Evolutionary conservation across 306 rosid genomes (phyloP).

Genomic region (Acacia acuminata): DNA sequence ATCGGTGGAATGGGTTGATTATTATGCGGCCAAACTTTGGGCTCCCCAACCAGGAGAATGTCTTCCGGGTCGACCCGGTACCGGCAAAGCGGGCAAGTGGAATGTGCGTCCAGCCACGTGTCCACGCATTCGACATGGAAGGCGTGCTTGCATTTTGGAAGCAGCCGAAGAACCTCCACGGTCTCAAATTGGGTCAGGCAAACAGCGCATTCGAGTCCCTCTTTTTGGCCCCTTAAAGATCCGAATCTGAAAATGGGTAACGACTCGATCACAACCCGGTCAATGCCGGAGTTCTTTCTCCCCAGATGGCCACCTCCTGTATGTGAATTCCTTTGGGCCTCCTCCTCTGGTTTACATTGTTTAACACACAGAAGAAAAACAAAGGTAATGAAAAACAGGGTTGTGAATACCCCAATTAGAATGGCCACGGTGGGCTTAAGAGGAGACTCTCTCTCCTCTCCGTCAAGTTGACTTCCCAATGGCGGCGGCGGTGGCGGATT

Average conservation of each 20-base stretch:
- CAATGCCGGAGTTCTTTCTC: constrained; percentile 83
- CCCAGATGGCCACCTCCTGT: neutral
- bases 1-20: neutral
- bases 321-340: neutral
- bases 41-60: constrained; percentile 53
- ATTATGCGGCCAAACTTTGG: constrained; percentile 18
- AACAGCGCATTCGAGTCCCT: constrained; percentile 83
- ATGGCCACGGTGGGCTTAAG: constrained; percentile 64
- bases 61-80: constrained; percentile 89
- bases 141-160: constrained; percentile 91
- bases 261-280: constrained; percentile 67
- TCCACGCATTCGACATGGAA: constrained; percentile 97
- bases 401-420: constrained; percentile 50
- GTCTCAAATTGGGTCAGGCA: constrained; percentile 62
- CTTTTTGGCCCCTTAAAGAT: constrained; percentile 60
- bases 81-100: constrained; percentile 91
- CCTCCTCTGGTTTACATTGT: constrained; percentile 50
- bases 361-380: constrained; percentile 80
- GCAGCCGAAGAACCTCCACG: constrained; percentile 70
- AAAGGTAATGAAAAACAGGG: constrained; percentile 63
- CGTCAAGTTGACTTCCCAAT: neutral
- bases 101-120: constrained; percentile 98
- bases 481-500: neutral
- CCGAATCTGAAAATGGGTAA: constrained; percentile 80
- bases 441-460: neutral